These are phyloP conservation scores for Spergularia bocconei DNA, from an alignment of 148 eudicot genomes.

Conservation along the genomic window DNA sequence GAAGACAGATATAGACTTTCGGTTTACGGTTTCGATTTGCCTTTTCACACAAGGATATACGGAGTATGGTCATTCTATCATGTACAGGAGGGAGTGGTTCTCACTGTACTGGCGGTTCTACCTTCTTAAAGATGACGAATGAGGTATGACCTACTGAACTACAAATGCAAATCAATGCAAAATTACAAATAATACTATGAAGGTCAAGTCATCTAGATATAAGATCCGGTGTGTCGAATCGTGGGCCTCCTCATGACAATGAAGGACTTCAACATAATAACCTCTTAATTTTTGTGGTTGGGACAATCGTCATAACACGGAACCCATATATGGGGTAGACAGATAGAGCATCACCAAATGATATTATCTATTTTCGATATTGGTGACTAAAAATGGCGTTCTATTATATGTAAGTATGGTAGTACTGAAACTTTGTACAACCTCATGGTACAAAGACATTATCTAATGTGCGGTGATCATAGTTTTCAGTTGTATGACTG, in stretches of 20 bases:
- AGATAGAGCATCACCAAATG: too few species aligned
- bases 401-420: too few species aligned
- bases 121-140: neutral
- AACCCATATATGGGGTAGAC: too few species aligned
- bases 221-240: neutral
- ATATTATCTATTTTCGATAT: too few species aligned
- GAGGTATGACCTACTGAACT: conserved; percentile 7
- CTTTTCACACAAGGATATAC: neutral
- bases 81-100: conserved; percentile 14
- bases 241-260: neutral
- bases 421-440: too few species aligned
- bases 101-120: conserved; percentile 15
- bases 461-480: too few species aligned
- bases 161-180: neutral
- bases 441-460: too few species aligned
- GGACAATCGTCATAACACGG: neutral
- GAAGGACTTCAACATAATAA: too few species aligned
- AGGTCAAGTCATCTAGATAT: neutral
- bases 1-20: neutral
- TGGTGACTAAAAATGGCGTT: too few species aligned
- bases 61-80: neutral
- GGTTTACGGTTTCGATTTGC: neutral
- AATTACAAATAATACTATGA: neutral
- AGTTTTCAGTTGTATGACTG: too few species aligned
- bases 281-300: neutral